Base-by-base conservation (phyloP, 331 rosid genomes). In the Malus hybrid region DNA sequence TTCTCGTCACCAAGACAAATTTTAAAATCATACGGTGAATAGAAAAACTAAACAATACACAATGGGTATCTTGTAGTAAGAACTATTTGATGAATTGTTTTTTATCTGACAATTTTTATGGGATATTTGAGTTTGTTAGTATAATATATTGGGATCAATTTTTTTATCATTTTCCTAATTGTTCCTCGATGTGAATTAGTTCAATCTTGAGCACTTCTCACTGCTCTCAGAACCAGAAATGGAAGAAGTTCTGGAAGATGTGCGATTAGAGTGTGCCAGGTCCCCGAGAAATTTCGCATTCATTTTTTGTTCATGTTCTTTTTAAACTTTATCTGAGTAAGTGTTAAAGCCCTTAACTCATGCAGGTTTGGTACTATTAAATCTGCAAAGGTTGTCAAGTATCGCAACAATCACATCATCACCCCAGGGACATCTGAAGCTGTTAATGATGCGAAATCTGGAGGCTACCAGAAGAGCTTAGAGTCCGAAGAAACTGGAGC, bases 181-280 rank as follows among this genome's bases (percentile, higher is more conserved):
- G 79, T 73, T 79, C 50, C 73, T 69, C 16, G 44, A 46, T 86
- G 80, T 80, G 74, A 65, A 44, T 72, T 56, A 92, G 99, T 86
- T 92, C 69, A 80, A 84, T 77, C 68, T 59, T 71, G 98, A 87
- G 72, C 76, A 73, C 73, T 56, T 92, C 42, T 70, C 73, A 3
- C 75, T 82, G 59, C 76, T 86, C 46, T 83, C 93, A 18, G 93
- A 87, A 80, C 64, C 80, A 74, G 89, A 79, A 73, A 80, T 84
- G 5, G 88, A 87, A 78, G 97, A 95, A 73, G 79, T 89, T 73
- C 78, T 90, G 82, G 96, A 88, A 85, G 99, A 95, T 76, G 78
- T 95, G 71, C 96, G 99, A 46, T 78, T 87, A 84, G 99, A 95
- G 83, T 95, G 99, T 87, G 87, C 93, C 80, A 92, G 99, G 97